A percentile compares a stretch with the other conserved stretches of the same genome.
Conservation (phyloP, 1,284 basidiomycete species). For the Trametes hirsuta region DNA sequence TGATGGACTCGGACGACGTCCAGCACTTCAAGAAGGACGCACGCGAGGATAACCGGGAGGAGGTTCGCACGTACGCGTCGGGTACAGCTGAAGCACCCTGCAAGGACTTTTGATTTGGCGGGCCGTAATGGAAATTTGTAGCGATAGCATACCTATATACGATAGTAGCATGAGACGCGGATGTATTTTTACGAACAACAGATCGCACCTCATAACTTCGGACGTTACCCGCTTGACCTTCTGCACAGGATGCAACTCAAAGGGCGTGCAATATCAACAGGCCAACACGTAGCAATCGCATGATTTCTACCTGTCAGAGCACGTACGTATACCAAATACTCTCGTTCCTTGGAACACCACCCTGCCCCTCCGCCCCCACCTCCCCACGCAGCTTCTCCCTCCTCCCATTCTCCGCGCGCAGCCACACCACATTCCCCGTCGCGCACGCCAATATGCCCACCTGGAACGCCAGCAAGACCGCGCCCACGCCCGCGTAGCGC, state of each 20-base stretch:
- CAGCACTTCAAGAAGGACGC: conserved; percentile 29
- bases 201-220: too few relatives aligned
- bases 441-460: conserved; percentile 15
- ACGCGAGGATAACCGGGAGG: conserved; percentile 24
- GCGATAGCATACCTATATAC: too few relatives aligned
- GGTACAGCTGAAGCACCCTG: conserved; percentile 26
- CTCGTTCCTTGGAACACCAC: not conserved
- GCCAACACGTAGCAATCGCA: not conserved
- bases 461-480: conserved; percentile 18
- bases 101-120: conserved; percentile 16
- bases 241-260: not conserved
- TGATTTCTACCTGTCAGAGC: not conserved
- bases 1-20: conserved; percentile 31
- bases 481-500: conserved; percentile 11
- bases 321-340: conserved; percentile 11
- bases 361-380: not conserved
- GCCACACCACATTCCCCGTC: conserved; percentile 5
- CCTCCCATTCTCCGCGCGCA: conserved; percentile 4
- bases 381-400: not conserved
- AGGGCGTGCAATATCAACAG: not conserved
- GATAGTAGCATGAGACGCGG: too few relatives aligned
- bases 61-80: conserved; percentile 25
- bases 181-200: too few relatives aligned
- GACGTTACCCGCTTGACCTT: too few relatives aligned
- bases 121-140: too few relatives aligned